Base-by-base conservation (phyloP, 2,329 filamentous ascomycete genomes). In the Aureobasidium sp. region DNA sequence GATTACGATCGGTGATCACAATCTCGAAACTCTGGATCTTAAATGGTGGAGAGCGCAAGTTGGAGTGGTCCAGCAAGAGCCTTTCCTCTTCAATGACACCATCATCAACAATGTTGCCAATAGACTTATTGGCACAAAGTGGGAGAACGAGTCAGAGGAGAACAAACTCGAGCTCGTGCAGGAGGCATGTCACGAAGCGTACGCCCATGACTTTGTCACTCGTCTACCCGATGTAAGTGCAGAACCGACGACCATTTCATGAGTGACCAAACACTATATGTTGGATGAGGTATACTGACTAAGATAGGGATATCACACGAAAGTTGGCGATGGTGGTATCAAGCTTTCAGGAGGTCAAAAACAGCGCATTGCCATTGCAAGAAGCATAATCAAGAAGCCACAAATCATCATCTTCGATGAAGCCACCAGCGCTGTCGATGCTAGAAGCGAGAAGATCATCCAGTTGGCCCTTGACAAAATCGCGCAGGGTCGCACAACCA, bases 401-500 rank as follows among this genome's bases (percentile, higher is more conserved):
- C 97, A 97, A 75, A 97, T 99, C 65, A 79, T 99, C 32, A 96
- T 99, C 63, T 83, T 99, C 0, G 94, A 99, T 70, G 94, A 99
- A 80, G 78, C 95, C 21, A 99, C 95, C 0, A 96, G 91, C 2
- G 95, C 95, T 0, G 82, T 99, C 8, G 94, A 99, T 72, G 94
- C 94, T 10, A 94, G 99, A 75, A 96, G 91, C 0, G 94, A 99
- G 74, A 97, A 94, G 0, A 83, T 97, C 3, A 94, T 99, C 63
- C 99, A 99, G 73, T 86, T 90, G 68, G 94, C 94, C 2, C 81
- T 99, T 3, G 85, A 85, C 7, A 85, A 85, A 49, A 85, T 99
- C 30, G 82, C 85, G 64, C 91, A 91, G 32, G 89, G 87, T 70
- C 25, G 67, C 66, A 78, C 76, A 2, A 72, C 76, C 3, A 70